These are phyloP conservation scores for Capsella rubella DNA, from an alignment of 441 rosid genomes.

Conservation along the genomic window DNA sequence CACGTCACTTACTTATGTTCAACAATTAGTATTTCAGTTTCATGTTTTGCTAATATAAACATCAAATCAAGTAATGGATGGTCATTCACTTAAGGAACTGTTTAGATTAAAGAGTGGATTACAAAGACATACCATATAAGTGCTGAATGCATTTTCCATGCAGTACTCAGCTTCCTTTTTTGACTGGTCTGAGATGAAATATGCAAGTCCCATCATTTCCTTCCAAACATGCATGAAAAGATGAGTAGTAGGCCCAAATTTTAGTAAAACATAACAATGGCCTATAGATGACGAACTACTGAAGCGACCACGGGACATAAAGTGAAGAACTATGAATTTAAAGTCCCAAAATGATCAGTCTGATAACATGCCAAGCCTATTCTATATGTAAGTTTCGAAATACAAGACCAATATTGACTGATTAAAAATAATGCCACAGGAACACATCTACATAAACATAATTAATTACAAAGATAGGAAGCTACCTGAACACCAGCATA, in stretches of 20 bases:
- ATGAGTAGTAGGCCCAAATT: conserved; percentile 36
- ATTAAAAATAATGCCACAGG: conserved; percentile 17
- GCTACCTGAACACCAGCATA: conserved; percentile 99
- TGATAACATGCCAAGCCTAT: conserved; percentile 22
- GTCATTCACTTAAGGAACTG: conserved; percentile 24
- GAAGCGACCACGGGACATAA: conserved; percentile 23
- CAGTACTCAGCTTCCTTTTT: conserved; percentile 95
- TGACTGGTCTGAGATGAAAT: conserved; percentile 96
- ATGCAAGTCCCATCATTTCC: conserved; percentile 99
- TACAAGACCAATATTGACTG: conserved; percentile 16
- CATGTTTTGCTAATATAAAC: conserved; percentile 30
- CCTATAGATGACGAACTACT: conserved; percentile 23
- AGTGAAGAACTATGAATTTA: conserved; percentile 12
- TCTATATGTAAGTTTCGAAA: conserved; percentile 8
- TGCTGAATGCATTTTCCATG: conserved; percentile 98
- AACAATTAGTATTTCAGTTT: conserved; percentile 21
- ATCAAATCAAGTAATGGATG: conserved; percentile 22
- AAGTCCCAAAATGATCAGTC: conserved; percentile 18
- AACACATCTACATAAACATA: conserved; percentile 24
- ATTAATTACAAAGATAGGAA: conserved; percentile 37
- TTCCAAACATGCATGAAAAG: conserved; percentile 47
- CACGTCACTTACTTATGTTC: conserved; percentile 17
- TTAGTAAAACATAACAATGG: conserved; percentile 18
- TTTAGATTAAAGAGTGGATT: conserved; percentile 19
- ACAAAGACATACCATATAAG: conserved; percentile 73